These are phyloP conservation scores for Debaryomyces sp. DNA, from an alignment of 1,139 yeast species.

Conservation along the genomic window DNA sequence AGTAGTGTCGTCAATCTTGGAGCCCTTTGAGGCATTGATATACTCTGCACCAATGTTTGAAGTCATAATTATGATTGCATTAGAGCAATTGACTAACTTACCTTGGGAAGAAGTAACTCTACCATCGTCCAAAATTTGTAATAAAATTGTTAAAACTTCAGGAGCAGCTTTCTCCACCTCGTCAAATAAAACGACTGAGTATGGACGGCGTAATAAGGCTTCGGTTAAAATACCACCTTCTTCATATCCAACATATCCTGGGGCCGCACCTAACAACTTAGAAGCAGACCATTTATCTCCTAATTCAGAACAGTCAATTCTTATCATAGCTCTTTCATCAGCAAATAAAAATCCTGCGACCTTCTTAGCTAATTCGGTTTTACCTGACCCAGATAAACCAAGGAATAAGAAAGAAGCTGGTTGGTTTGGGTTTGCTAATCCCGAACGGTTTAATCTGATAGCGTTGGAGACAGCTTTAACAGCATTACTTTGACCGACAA, in stretches of 20 bases:
- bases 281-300: slow-evolving; percentile 96
- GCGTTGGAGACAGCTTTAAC: slow-evolving; percentile 96
- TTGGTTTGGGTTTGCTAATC: slow-evolving; percentile 91
- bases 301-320: slow-evolving; percentile 96
- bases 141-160: slow-evolving; percentile 86
- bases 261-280: slow-evolving; percentile 94
- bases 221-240: slow-evolving; percentile 97
- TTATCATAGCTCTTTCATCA: slow-evolving; percentile 93
- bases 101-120: slow-evolving; percentile 94
- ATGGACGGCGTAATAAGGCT: slow-evolving; percentile 87
- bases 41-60: slow-evolving; percentile 95
- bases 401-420: slow-evolving; percentile 95
- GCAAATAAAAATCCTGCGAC: slow-evolving; percentile 94
- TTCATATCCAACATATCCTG: slow-evolving; percentile 97
- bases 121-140: slow-evolving; percentile 96
- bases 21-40: slow-evolving; percentile 67
- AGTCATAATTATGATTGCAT: slow-evolving; percentile 92
- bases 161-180: slow-evolving; percentile 99
- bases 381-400: slow-evolving; percentile 97
- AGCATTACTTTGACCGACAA: slow-evolving; percentile 96
- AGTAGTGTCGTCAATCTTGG: slow-evolving; percentile 67
- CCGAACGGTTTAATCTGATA: slow-evolving; percentile 91
- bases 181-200: slow-evolving; percentile 91
- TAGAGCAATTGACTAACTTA: slow-evolving; percentile 88
- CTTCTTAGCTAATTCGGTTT: slow-evolving; percentile 95